Evolutionary conservation across 1,284 basidiomycete species (phyloP).

Genomic region (Trichosporon coremiiforme): DNA sequence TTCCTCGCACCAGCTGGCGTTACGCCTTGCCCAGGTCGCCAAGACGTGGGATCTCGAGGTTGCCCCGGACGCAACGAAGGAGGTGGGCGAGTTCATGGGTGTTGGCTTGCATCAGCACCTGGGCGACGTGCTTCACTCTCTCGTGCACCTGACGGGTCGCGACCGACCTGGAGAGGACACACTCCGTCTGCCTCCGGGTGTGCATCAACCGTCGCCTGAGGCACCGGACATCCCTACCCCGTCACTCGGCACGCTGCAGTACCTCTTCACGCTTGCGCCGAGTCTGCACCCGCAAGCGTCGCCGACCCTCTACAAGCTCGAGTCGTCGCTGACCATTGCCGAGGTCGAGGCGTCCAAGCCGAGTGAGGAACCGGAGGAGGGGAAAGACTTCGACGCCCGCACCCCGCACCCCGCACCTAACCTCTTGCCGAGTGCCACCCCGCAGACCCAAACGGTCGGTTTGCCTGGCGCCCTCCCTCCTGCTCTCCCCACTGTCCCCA

Average conservation of each 20-base stretch:
- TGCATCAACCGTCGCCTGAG: constrained; percentile 18
- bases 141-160: constrained; percentile 43
- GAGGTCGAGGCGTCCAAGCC: constrained; percentile 34
- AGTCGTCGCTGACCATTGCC: constrained; percentile 35
- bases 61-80: constrained; percentile 34
- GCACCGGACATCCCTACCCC: constrained; percentile 33
- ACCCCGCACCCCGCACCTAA: background rate
- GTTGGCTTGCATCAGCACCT: constrained; percentile 50
- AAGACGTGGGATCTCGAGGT: constrained; percentile 42
- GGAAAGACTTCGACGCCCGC: constrained; percentile 11
- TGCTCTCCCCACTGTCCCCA: constrained; percentile 21
- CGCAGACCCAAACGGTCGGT: background rate
- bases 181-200: constrained; percentile 39
- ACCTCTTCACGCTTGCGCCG: constrained; percentile 47
- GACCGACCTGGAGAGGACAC: constrained; percentile 45
- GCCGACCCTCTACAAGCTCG: too few relatives aligned
- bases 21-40: constrained; percentile 42
- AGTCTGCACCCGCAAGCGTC: constrained; percentile 44
- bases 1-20: constrained; percentile 43
- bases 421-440: background rate
- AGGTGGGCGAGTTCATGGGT: constrained; percentile 53
- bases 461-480: background rate
- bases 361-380: background rate
- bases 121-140: constrained; percentile 42
- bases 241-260: constrained; percentile 40